phyloP scores from a whole-genome alignment of 495 filamentous ascomycete genomes.

The Talaromyces nanjingensis region DNA sequence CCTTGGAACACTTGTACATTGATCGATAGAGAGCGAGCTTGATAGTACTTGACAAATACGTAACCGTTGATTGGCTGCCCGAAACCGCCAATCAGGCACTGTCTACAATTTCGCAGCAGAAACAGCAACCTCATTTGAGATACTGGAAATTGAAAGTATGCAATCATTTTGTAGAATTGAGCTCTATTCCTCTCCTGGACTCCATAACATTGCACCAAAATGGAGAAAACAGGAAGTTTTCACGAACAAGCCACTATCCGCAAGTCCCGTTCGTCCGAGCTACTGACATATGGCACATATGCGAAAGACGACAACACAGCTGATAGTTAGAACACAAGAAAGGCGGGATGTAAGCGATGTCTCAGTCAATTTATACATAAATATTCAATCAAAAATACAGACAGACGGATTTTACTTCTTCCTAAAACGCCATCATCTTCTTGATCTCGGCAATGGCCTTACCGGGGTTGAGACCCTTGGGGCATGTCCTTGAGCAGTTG shows the following conservation, averaged over 20 bases:
- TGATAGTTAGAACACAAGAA: neutral
- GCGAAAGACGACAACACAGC: neutral
- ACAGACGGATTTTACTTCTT: neutral
- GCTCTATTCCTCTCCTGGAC: neutral
- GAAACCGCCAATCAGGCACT: neutral
- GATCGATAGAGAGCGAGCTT: neutral
- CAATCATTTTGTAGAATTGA: neutral
- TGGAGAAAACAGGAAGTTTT: neutral
- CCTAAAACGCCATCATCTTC: constrained; percentile 84
- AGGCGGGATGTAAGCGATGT: neutral
- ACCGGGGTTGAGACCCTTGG: constrained; percentile 96
- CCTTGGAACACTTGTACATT: too few species aligned
- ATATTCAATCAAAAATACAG: neutral
- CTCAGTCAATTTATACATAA: constrained; percentile 6
- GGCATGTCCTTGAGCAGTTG: constrained; percentile 94
- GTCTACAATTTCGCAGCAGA: too few species aligned
- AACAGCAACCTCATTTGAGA: neutral
- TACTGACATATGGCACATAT: neutral
- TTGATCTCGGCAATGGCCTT: constrained; percentile 95
- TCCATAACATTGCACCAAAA: neutral
- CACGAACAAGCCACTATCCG: neutral
- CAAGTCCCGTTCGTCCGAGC: neutral
- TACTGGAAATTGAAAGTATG: neutral
- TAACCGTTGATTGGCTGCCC: neutral
- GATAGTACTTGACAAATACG: neutral